Evolutionary conservation across 768 basidiomycete species (phyloP).

Genomic region (Boletellus emodensis): DNA sequence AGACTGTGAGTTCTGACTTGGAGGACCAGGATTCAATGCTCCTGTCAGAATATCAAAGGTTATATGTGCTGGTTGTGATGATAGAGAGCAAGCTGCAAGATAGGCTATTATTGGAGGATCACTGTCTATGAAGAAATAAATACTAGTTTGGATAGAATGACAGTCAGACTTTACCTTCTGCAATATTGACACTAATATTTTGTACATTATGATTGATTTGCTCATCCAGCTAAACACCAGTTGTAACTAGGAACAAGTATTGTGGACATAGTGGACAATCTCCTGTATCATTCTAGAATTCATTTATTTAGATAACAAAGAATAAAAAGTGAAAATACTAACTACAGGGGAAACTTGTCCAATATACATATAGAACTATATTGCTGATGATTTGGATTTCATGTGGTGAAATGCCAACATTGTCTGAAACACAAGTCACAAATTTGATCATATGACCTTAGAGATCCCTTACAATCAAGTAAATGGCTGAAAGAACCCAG

Average conservation of each 20-base stretch:
- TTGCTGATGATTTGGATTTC: no score
- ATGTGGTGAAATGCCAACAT: no score
- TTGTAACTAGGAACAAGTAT: conserved; percentile 8
- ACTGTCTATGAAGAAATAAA: not conserved
- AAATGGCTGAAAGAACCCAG: not conserved
- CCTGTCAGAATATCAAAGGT: conserved; percentile 4
- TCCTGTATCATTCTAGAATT: not conserved
- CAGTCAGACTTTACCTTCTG: not conserved
- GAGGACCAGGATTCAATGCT: not conserved
- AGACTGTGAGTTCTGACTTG: not conserved
- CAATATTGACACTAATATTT: not conserved
- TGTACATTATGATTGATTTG: not conserved
- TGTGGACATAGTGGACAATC: not conserved
- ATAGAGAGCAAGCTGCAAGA: conserved; percentile 8
- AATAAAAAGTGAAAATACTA: not conserved
- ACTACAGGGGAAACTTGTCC: not conserved
- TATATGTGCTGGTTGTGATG: not conserved
- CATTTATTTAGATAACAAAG: not conserved
- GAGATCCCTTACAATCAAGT: not conserved
- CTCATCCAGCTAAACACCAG: conserved; percentile 2
- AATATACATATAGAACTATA: no score
- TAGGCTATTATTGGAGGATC: not conserved
- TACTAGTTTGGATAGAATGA: rapidly evolving
- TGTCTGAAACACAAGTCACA: no score
- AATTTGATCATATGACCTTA: not conserved